Conservation (phyloP, 2,329 filamentous ascomycete genomes). For the Pochonia chlamydosporia region DNA sequence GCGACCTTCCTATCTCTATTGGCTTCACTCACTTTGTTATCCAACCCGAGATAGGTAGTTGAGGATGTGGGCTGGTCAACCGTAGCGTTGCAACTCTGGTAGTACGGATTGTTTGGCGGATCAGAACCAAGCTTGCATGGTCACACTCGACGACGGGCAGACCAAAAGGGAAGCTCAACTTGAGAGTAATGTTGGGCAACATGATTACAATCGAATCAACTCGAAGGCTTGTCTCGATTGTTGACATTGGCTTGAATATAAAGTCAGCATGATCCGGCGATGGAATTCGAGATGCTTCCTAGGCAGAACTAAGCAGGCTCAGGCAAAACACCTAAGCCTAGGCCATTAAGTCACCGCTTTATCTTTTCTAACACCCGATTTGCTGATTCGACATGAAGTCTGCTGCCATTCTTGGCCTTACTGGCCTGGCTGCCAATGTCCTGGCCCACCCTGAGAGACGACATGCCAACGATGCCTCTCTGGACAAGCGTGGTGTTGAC, state of each 20-base stretch:
- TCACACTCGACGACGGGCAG: conserved; percentile 2
- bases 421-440: conserved; percentile 24
- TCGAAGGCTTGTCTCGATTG: not conserved
- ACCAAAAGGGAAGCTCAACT: conserved; percentile 8
- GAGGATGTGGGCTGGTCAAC: not conserved
- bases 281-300: not conserved
- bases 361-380: not conserved
- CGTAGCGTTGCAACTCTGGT: not conserved
- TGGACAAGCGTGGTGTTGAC: conserved; percentile 25
- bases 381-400: conserved; percentile 23
- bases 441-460: conserved; percentile 25
- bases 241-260: not conserved
- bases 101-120: not conserved
- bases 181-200: not conserved
- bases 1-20: not conserved
- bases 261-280: not conserved
- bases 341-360: not conserved
- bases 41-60: not conserved
- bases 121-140: not conserved
- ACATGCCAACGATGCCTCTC: conserved; percentile 14
- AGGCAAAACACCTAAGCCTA: not conserved
- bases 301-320: not conserved
- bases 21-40: not conserved
- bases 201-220: not conserved
- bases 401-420: conserved; percentile 25